Percentiles rank a stretch among this genome's conserved stretches.
These are phyloP conservation scores for Talaromyces islandicus DNA, from an alignment of 2,329 filamentous ascomycete genomes.

Conservation along the genomic window DNA sequence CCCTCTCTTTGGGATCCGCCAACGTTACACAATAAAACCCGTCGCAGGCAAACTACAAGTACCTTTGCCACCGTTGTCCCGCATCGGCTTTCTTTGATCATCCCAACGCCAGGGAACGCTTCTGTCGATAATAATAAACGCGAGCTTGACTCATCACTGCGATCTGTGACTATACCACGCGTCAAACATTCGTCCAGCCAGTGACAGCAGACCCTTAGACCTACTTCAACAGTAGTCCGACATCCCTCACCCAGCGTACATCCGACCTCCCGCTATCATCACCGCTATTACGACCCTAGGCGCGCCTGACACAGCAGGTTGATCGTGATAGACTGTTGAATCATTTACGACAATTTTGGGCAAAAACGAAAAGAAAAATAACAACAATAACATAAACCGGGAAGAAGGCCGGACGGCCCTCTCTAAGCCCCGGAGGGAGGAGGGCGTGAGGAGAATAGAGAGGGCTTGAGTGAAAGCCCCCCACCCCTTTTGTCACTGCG, in stretches of 20 bases:
- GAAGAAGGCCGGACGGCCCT: constrained; percentile 33
- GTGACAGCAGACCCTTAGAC: background rate
- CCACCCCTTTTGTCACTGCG: background rate
- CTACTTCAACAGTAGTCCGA: background rate
- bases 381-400: constrained; percentile 14
- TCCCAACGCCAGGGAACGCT: background rate
- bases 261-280: background rate
- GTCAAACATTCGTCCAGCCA: background rate
- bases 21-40: background rate
- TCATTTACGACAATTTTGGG: constrained; percentile 9
- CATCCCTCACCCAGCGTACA: background rate
- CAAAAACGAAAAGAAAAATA: too few species aligned
- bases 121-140: background rate
- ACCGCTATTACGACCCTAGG: background rate
- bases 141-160: background rate
- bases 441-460: constrained; percentile 18
- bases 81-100: background rate
- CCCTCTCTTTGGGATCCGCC: background rate
- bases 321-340: constrained; percentile 1
- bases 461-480: constrained; percentile 9
- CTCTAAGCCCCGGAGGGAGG: constrained; percentile 26
- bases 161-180: background rate
- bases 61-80: background rate
- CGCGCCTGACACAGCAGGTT: background rate
- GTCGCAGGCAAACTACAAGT: background rate